Evolutionary conservation across 176 grass and related monocot species (phyloP).

Genomic region (Raddia guianensis): DNA sequence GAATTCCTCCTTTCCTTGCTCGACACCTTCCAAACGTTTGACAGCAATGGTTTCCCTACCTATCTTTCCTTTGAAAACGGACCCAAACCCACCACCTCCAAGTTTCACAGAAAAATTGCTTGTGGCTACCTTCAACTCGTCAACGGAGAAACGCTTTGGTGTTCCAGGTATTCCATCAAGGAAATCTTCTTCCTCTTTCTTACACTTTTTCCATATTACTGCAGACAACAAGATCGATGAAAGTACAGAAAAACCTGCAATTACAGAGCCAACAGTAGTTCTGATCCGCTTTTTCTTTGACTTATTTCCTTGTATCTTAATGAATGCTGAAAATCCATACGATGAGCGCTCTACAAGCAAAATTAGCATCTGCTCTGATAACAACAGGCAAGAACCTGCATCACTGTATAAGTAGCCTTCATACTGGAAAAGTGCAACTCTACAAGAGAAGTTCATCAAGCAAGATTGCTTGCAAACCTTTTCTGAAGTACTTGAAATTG

Average conservation of each 20-base stretch:
- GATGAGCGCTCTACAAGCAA: not conserved
- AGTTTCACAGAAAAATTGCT: not conserved
- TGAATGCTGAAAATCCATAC: not conserved
- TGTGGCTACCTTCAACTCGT: not conserved
- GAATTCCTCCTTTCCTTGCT: slow-evolving; percentile 5
- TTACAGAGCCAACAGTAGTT: not conserved
- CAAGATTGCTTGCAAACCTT: slow-evolving; percentile 1
- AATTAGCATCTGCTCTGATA: not conserved
- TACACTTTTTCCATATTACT: not conserved
- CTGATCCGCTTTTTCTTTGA: not conserved
- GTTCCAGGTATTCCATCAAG: slow-evolving; percentile 5
- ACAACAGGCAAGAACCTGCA: not conserved
- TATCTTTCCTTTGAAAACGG: slow-evolving; percentile 1
- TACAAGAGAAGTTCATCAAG: not conserved
- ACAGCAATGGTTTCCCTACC: not conserved
- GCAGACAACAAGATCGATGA: not conserved
- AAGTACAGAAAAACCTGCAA: not conserved
- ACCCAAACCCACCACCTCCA: slow-evolving; percentile 1
- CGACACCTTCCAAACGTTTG: not conserved
- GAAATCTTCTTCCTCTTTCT: not conserved
- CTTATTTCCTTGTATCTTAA: not conserved
- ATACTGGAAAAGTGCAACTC: not conserved
- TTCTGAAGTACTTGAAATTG: not conserved
- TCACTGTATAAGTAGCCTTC: not conserved
- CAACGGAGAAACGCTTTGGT: not conserved